Evolutionary conservation across 257 asterid genomes (phyloP), one percentile per base, ranked within the genome.

Genomic region (Anisodus acutangulus): DNA sequence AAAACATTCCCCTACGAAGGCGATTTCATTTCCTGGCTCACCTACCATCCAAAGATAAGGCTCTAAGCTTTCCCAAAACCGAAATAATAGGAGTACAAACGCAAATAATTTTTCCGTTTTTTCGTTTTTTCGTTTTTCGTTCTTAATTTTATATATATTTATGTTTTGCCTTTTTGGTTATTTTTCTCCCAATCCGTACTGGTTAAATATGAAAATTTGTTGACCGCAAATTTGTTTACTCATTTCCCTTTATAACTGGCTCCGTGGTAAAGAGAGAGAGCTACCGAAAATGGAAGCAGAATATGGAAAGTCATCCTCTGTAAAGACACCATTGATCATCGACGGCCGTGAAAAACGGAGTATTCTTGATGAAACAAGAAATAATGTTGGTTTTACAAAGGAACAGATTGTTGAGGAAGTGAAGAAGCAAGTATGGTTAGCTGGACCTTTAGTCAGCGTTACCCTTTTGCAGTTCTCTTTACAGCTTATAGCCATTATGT

Each of bases 401-500:
- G 88, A 86, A 72, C 93, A 91, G 9, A 82, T 90, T 6, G 67
- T 87, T 7, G 97, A 88, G 86, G 98, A 94, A 86, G 85, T 91
- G 43, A 90, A 86, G 87, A 91, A 89, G 88, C 97, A 93, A 84
- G 22, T 91, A 86, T 92, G 97, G 97, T 89, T 94, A 63, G 97
- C 97, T 2, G 98, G 97, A 71, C 98, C 98, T 45, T 58, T 95
- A 35, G 69, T 93, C 3, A 81, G 86, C 51, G 95, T 92, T 22
- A 90, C 89, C 60, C 80, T 93, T 26, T 86, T 94, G 88, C 95
- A 88, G 87, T 93, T 88, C 39, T 85, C 87, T 83, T 82, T 95
- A 83, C 97, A 94, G 94, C 86, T 95, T 0, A 93, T 95, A 16
- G 90, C 98, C 8, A 84, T 93, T 1, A 95, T 95, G 98, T 92